These are phyloP conservation scores for Pulveroboletus sp. DNA, from an alignment of 768 basidiomycete genomes.

Conservation along the genomic window DNA sequence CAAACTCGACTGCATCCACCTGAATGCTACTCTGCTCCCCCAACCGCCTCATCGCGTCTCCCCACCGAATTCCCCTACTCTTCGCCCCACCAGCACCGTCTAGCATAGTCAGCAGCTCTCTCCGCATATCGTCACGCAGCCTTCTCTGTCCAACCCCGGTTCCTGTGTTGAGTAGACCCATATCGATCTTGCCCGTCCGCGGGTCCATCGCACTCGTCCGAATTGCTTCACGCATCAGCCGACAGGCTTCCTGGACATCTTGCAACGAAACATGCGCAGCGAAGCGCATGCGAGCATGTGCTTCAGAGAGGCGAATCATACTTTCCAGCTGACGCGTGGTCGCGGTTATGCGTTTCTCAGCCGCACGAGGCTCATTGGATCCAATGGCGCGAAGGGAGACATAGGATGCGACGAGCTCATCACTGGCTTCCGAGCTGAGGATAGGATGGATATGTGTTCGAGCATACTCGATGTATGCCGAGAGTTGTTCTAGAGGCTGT, in stretches of 20 bases:
- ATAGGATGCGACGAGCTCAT: slow-evolving; percentile 83
- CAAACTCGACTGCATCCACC: slow-evolving; percentile 77
- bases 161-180: slow-evolving; percentile 92
- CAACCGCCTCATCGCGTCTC: slow-evolving; percentile 72
- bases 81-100: slow-evolving; percentile 46
- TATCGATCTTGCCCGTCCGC: slow-evolving; percentile 93
- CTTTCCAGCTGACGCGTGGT: slow-evolving; percentile 96
- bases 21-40: slow-evolving; percentile 81
- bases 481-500: slow-evolving; percentile 85
- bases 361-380: slow-evolving; percentile 71
- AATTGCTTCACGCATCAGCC: slow-evolving; percentile 97
- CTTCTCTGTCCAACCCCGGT: slow-evolving; percentile 83
- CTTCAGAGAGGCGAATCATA: slow-evolving; percentile 95
- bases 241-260: slow-evolving; percentile 86
- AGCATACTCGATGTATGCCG: slow-evolving; percentile 93
- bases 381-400: slow-evolving; percentile 93
- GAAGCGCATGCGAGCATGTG: slow-evolving; percentile 95
- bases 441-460: slow-evolving; percentile 80
- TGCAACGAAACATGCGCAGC: slow-evolving; percentile 77
- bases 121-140: slow-evolving; percentile 84
- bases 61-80: slow-evolving; percentile 67
- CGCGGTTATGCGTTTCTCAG: slow-evolving; percentile 94
- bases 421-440: slow-evolving; percentile 79
- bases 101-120: slow-evolving; percentile 66
- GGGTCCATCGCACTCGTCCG: slow-evolving; percentile 95